phyloP scores from a whole-genome alignment of 305 asterid species.

The Fraxinus baroniana region DNA sequence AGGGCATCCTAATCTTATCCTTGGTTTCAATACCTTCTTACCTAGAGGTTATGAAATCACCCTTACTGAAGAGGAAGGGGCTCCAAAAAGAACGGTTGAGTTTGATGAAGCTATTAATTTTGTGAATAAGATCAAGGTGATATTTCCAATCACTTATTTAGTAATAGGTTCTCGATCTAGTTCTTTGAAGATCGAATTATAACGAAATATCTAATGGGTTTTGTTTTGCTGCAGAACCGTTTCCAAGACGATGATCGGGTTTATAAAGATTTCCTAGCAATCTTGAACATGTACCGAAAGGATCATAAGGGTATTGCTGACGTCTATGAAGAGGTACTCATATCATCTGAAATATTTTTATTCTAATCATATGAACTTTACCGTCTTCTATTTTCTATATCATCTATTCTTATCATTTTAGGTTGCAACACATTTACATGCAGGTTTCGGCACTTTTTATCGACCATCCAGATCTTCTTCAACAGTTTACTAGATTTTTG shows the following conservation, averaged over 20 bases:
- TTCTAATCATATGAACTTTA: not conserved
- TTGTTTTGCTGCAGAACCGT: conserved; percentile 65
- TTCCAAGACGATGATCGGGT: conserved; percentile 88
- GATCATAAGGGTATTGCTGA: conserved; percentile 92
- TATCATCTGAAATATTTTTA: conserved; percentile 10
- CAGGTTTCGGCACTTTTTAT: conserved; percentile 88
- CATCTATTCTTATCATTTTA: conserved; percentile 16
- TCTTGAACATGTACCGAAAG: conserved; percentile 94
- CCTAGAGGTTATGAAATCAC: conserved; percentile 98
- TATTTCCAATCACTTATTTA: conserved; percentile 11
- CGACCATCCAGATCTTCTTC: conserved; percentile 89
- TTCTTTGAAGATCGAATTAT: conserved; percentile 11
- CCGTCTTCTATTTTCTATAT: not conserved
- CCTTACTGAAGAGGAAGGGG: conserved; percentile 78
- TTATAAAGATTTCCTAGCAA: conserved; percentile 91
- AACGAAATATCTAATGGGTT: conserved; percentile 16
- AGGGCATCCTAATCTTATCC: conserved; percentile 90
- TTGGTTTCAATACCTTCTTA: conserved; percentile 95
- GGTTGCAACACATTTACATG: conserved; percentile 24
- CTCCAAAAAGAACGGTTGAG: conserved; percentile 89
- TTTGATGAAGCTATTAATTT: conserved; percentile 95
- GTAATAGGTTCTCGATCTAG: conserved; percentile 10
- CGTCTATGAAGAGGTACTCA: conserved; percentile 87
- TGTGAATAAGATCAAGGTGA: conserved; percentile 93
- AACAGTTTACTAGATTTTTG: conserved; percentile 87